Conservation (phyloP, 1,139 yeast genomes). For the Geotrichum candidum region DNA sequence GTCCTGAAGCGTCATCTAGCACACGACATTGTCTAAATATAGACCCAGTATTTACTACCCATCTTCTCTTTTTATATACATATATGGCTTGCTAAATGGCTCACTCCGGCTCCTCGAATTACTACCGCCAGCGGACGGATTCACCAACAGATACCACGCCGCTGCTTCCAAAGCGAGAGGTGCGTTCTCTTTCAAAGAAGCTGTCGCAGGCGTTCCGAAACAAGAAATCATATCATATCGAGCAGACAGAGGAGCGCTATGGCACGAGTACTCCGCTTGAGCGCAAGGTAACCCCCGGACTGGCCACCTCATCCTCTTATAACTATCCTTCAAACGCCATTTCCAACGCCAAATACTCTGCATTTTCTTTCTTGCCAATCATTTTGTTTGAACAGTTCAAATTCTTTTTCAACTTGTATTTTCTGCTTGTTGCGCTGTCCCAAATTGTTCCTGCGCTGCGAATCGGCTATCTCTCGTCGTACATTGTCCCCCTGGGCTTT, state of each 20-base stretch:
- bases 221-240: not conserved
- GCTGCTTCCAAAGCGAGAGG: not conserved
- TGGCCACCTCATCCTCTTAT: constrained; percentile 16
- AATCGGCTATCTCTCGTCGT: constrained; percentile 89
- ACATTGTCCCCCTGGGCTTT: constrained; percentile 88
- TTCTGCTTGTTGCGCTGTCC: constrained; percentile 85
- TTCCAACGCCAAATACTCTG: constrained; percentile 91
- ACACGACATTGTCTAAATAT: not conserved
- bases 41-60: not conserved
- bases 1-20: not conserved
- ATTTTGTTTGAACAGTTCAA: constrained; percentile 93
- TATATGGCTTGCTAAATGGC: not conserved
- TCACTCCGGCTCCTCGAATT: not conserved
- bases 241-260: not conserved
- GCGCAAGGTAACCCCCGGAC: not conserved
- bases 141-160: not conserved
- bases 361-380: constrained; percentile 80
- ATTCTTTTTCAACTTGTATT: constrained; percentile 90
- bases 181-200: not conserved
- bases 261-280: not conserved
- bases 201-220: not conserved
- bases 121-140: not conserved
- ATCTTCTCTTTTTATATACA: not conserved
- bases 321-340: constrained; percentile 70
- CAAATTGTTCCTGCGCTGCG: constrained; percentile 88